These are phyloP conservation scores for Dryadomyces sulphureus DNA, from an alignment of 2,329 filamentous ascomycete genomes.

Conservation along the genomic window DNA sequence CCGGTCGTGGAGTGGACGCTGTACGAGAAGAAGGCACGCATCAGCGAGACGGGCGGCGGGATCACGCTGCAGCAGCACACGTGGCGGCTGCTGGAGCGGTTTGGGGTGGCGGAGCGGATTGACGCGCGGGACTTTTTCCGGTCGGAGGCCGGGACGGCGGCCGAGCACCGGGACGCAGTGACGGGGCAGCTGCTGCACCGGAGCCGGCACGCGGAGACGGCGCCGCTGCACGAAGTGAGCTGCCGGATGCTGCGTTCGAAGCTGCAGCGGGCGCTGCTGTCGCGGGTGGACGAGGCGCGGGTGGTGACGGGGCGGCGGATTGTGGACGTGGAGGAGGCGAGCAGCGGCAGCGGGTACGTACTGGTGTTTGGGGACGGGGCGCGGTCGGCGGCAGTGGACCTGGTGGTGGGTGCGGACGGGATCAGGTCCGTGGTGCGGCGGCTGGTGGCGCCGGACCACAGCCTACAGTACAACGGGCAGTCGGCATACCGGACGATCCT, in stretches of 20 bases:
- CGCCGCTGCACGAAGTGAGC: conserved; percentile 14
- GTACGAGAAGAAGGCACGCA: conserved; percentile 14
- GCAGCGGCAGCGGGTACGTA: conserved; percentile 18
- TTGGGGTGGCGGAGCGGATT: conserved; percentile 18
- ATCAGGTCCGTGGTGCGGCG: conserved; percentile 16
- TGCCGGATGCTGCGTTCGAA: conserved; percentile 19
- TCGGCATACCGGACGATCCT: conserved; percentile 20
- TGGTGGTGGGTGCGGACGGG: conserved; percentile 15
- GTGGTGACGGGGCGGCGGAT: conserved; percentile 6
- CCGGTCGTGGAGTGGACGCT: conserved; percentile 16
- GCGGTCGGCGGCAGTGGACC: conserved; percentile 10
- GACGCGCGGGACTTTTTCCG: conserved; percentile 17
- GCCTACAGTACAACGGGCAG: conserved; percentile 27
- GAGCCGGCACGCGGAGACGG: conserved; percentile 11
- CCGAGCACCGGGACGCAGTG: conserved; percentile 18
- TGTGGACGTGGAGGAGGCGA: too few species aligned
- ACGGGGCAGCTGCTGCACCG: conserved; percentile 16
- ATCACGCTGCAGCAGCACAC: conserved; percentile 21
- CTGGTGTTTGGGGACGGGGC: conserved; percentile 28
- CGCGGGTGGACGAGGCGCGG: conserved; percentile 25
- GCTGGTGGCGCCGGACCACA: conserved; percentile 24
- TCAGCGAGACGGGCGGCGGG: conserved; percentile 23
- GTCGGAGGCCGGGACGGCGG: conserved; percentile 13
- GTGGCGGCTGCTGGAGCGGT: conserved; percentile 19
- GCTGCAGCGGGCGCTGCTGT: conserved; percentile 32